Conservation (phyloP, 441 rosid species). For the Biscutella laevigata region DNA sequence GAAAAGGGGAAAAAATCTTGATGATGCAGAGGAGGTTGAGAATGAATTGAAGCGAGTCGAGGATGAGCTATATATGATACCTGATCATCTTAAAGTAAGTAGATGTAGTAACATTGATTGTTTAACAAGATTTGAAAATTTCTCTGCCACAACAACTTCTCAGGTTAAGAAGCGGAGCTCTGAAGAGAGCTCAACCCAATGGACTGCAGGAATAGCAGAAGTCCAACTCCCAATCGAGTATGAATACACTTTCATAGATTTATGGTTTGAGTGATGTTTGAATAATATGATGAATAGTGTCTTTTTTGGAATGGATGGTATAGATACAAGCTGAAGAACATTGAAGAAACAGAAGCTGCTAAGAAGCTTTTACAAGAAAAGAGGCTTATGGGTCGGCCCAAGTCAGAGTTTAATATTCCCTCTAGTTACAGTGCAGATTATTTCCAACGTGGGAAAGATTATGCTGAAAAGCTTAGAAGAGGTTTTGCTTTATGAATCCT, state of each 20-base stretch:
- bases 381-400: slow-evolving; percentile 61
- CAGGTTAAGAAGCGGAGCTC: slow-evolving; percentile 82
- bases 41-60: slow-evolving; percentile 64
- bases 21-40: slow-evolving; percentile 42
- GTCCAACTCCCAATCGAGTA: slow-evolving; percentile 94
- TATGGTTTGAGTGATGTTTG: background rate
- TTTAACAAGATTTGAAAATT: background rate
- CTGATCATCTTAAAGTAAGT: slow-evolving; percentile 89
- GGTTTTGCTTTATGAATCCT: slow-evolving; percentile 29
- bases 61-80: slow-evolving; percentile 80
- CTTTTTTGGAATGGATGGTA: slow-evolving; percentile 8
- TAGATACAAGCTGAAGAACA: slow-evolving; percentile 84
- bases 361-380: slow-evolving; percentile 91
- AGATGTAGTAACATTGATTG: background rate
- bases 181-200: slow-evolving; percentile 93
- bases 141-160: background rate
- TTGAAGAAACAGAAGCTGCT: slow-evolving; percentile 97
- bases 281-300: background rate
- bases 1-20: slow-evolving; percentile 57
- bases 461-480: slow-evolving; percentile 88
- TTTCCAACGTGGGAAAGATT: slow-evolving; percentile 85
- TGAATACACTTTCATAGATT: background rate
- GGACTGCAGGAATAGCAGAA: slow-evolving; percentile 98
- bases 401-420: slow-evolving; percentile 67
- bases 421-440: slow-evolving; percentile 94